Evolutionary conservation across 2,329 filamentous ascomycete species (phyloP).

Genomic region (Hypomyces perniciosus): DNA sequence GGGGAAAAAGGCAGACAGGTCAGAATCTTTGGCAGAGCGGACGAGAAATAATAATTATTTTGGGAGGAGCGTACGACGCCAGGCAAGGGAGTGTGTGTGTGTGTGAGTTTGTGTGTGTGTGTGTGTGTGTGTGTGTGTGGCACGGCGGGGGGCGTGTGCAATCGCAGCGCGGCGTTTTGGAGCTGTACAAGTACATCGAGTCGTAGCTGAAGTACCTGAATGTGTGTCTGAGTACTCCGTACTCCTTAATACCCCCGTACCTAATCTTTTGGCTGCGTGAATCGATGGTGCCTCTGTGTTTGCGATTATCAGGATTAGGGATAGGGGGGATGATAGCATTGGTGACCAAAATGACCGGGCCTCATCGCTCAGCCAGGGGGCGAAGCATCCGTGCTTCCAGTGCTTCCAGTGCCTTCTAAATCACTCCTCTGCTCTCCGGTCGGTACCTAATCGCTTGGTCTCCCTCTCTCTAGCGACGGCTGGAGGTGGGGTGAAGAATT

Average conservation of each 20-base stretch:
- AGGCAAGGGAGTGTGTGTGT: slow-evolving; percentile 13
- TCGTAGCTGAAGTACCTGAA: not conserved
- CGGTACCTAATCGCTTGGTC: slow-evolving; percentile 1
- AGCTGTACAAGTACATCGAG: not conserved
- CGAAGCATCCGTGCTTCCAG: not conserved
- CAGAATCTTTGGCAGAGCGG: slow-evolving; percentile 9
- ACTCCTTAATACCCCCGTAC: not conserved
- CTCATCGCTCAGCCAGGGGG: slow-evolving; percentile 8
- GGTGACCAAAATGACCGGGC: not conserved
- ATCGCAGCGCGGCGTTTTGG: not conserved
- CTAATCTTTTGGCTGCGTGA: slow-evolving; percentile 21
- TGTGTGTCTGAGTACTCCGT: not conserved
- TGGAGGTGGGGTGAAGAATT: slow-evolving; percentile 7
- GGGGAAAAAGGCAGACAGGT: slow-evolving; percentile 10
- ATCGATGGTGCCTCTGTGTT: slow-evolving; percentile 22
- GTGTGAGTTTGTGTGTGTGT: slow-evolving; percentile 13
- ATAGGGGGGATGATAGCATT: too few relatives aligned
- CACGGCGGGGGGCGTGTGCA: slow-evolving; percentile 12
- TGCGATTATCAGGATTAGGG: slow-evolving; percentile 26
- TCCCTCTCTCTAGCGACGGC: not conserved
- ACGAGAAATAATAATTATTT: slow-evolving; percentile 15
- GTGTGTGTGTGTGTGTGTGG: slow-evolving; percentile 22
- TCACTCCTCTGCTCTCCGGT: not conserved
- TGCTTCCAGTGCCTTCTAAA: slow-evolving; percentile 19
- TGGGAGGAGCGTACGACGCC: slow-evolving; percentile 17